Base-by-base conservation (phyloP, 2,329 filamentous ascomycete species). In the Tympanopsis confertula region DNA sequence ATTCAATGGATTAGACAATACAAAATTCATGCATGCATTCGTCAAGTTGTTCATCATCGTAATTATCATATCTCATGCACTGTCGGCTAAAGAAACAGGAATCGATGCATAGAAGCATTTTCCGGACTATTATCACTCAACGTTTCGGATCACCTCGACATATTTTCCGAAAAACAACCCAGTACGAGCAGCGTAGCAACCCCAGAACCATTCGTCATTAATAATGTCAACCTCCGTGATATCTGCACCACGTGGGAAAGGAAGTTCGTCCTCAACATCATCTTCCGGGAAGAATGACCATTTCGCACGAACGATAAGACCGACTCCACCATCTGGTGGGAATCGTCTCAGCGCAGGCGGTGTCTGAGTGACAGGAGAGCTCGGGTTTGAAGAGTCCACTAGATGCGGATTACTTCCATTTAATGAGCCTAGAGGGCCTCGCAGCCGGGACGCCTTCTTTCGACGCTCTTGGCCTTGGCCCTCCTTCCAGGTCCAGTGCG, bases 161-260 rank as follows among this genome's bases (percentile, higher is more conserved):
- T 89, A 89, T 5, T 75, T 72, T 5, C 79, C 78, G 4, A 88
- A 88, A 52, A 95, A 93, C 45, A 95, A 50, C 0, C 86, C 88
- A 47, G 75, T 78, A 18, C 62, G 64, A 0, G 86, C 87, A 61
- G 86, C 87, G 64, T 94, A 95, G 19, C 78, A 77, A 0, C 89
- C 89, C 61, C 81, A 82, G 50, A 73, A 87, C 88, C 88, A 96
- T 55, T 94, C 87, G 14, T 81, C 84, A 54, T 94, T 94, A 35
- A 93, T 76, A 55, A 91, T 83, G 54, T 89, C 82, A 26, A 82
- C 76, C 61, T 96, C 89, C 5, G 71, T 69, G 13, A 96, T 73
- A 56, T 91, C 84, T 0, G 88, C 87, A 7, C 83, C 79, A 37
- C 78, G 78, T 0, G 89, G 89, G 48, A 96, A 95, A 44, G 79